Conservation (phyloP, 2,329 filamentous ascomycete species). For the Diaporthe amygdali region DNA sequence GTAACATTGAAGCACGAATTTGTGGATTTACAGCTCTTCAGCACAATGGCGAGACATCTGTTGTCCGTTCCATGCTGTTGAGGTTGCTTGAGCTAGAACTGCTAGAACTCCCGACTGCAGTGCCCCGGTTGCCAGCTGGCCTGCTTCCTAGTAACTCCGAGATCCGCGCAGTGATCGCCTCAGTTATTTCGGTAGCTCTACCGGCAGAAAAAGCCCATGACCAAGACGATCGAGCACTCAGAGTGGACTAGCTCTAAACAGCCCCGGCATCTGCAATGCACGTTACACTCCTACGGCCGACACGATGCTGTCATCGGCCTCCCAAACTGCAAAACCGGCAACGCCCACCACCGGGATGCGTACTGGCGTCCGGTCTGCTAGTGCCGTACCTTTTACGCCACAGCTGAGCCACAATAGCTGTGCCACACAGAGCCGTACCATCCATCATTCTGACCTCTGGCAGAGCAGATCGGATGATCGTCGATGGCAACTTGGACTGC, state of each 20-base stretch:
- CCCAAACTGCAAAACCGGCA: background rate
- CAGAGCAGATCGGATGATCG: background rate
- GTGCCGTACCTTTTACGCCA: background rate
- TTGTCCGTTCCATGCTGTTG: too few relatives aligned
- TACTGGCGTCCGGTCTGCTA: too few relatives aligned
- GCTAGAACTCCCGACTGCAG: too few relatives aligned
- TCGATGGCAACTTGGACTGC: conserved; percentile 5
- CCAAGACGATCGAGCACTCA: background rate
- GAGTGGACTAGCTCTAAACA: background rate
- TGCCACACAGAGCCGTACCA: background rate
- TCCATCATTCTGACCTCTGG: background rate
- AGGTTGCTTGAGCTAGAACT: background rate
- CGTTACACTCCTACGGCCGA: background rate
- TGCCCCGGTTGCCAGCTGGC: background rate
- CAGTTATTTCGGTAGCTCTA: background rate
- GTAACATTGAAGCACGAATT: background rate
- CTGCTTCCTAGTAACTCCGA: background rate
- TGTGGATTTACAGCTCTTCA: background rate
- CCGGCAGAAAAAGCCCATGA: background rate
- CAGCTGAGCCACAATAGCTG: conserved; percentile 11
- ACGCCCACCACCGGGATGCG: too few relatives aligned
- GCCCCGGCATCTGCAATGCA: background rate
- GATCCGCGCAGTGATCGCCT: background rate
- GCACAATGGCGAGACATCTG: background rate
- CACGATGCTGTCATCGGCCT: conserved; percentile 3